Base-by-base conservation (phyloP, 2,329 filamentous ascomycete species). In the Xylaria sp. region DNA sequence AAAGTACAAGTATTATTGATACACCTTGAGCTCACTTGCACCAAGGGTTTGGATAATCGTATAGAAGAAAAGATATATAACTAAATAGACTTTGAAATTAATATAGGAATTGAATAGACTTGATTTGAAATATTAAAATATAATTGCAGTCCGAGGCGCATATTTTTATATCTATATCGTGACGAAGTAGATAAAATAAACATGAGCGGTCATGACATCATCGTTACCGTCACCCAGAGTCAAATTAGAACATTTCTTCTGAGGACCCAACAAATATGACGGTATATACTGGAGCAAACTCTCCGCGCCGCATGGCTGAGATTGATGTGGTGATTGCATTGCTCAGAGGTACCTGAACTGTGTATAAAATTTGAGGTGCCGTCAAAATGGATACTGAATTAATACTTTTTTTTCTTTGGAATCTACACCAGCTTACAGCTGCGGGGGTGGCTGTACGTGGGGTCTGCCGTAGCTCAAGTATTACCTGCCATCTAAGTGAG, bases 191-290 rank as follows among this genome's bases (percentile, higher is more conserved):
- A 42, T 32, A 16, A 27, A 27, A 27, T 42, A 35, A 60, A 61
- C 44, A 51, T 63, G 16, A 65, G 18, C 58, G n/a, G 65, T 72
- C 72, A 75, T 77, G 75, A 77, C 75, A 76, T 77, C 75, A 76
- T 72, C 64, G 18, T 66, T 35, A 61, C 61, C 69, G 53, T 69
- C 70, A 72, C 53, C 37, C 23, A 61, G 65, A 55, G 60, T 70
- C 66, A 60, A 66, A 40, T 61, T 70, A 64, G 70, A 72, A 66
- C 72, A 69, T 37, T 35, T 53, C 61, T 66, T 59, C 6, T 53
- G 6, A 44, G 40, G 55, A 60, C 18, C 13, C 23, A 42, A 29
- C 47, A 44, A 71, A 67, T 74, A 75, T 75, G 72, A 74, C 71
- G 74, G 65, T 60, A 55, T 60, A 55, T 40, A 23, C 68, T 69